Conservation (phyloP, 129 eudicot species). For the Centella asiatica region DNA sequence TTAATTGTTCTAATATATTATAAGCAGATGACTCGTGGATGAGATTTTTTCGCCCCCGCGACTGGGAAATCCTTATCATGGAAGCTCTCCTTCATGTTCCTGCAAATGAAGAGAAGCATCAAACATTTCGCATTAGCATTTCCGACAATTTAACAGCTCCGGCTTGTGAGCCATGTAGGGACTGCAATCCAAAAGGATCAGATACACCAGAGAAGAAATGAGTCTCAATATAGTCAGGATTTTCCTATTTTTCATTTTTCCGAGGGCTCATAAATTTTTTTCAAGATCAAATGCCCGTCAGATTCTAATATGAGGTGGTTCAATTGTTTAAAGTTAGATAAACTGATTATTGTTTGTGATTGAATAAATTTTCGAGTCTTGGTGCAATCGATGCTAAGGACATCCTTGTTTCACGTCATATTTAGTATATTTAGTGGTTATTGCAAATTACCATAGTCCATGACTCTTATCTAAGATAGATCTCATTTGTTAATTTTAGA, state of each 20-base stretch:
- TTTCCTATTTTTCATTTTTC: background rate
- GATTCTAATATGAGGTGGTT: background rate
- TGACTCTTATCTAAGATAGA: no score
- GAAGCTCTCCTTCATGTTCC: constrained; percentile 91
- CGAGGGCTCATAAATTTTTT: background rate
- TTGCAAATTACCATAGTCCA: no score
- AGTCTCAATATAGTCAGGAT: constrained; percentile 21
- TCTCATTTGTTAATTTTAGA: no score
- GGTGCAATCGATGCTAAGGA: background rate
- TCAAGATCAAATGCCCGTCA: background rate
- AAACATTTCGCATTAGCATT: constrained; percentile 56
- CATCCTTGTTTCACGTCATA: no score
- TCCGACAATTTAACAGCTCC: constrained; percentile 41
- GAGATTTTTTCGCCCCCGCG: constrained; percentile 61
- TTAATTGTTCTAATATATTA: constrained; percentile 3
- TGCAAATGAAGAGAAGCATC: constrained; percentile 62
- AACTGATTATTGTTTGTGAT: background rate
- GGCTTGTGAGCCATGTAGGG: constrained; percentile 39
- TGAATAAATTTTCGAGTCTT: no score
- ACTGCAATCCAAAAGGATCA: constrained; percentile 30
- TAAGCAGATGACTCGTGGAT: constrained; percentile 58
- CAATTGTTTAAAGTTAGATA: no score
- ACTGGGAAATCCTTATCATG: constrained; percentile 83
- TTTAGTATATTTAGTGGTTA: no score
- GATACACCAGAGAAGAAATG: constrained; percentile 30